Evolutionary conservation across 2,329 filamentous ascomycete species (phyloP).

Genomic region (Xylaria sp.): DNA sequence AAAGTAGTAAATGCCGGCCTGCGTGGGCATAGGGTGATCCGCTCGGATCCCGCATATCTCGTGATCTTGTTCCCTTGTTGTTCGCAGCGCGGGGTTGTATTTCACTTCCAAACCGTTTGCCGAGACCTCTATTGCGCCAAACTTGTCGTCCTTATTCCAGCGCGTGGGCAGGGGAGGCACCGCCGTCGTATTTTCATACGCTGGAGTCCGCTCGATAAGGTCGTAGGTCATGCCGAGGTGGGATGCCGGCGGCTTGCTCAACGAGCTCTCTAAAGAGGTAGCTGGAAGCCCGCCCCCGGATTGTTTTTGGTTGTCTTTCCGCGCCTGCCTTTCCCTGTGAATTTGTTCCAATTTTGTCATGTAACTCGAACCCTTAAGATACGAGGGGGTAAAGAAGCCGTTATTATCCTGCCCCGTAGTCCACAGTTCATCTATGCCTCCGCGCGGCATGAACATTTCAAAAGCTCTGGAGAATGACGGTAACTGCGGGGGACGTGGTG

Average conservation of each 20-base stretch:
- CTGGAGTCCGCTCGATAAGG: slow-evolving; percentile 79
- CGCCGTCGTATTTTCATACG: slow-evolving; percentile 66
- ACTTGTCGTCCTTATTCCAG: slow-evolving; percentile 86
- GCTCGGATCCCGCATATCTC: slow-evolving; percentile 87
- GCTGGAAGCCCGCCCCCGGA: slow-evolving; percentile 46
- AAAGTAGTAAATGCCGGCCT: slow-evolving; percentile 95
- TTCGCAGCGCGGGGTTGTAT: slow-evolving; percentile 59
- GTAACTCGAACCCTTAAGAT: slow-evolving; percentile 81
- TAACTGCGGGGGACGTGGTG: slow-evolving; percentile 50
- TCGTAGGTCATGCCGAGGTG: slow-evolving; percentile 86
- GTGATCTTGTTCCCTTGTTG: slow-evolving; percentile 65
- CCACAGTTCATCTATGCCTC: slow-evolving; percentile 42
- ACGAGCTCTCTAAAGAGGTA: slow-evolving; percentile 56
- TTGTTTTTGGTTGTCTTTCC: slow-evolving; percentile 60
- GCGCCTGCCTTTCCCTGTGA: slow-evolving; percentile 69
- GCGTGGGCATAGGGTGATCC: slow-evolving; percentile 85
- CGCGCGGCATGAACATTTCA: slow-evolving; percentile 57
- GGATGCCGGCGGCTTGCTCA: slow-evolving; percentile 63
- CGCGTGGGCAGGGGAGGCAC: slow-evolving; percentile 78
- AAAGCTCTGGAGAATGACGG: slow-evolving; percentile 65
- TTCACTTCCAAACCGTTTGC: slow-evolving; percentile 79
- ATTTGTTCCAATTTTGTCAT: slow-evolving; percentile 79
- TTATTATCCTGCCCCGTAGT: slow-evolving; percentile 51
- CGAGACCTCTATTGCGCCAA: slow-evolving; percentile 76
- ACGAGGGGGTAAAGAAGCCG: slow-evolving; percentile 84